These are phyloP conservation scores for Pseudogymnoascus sp. DNA, from an alignment of 2,329 filamentous ascomycete species.

Conservation along the genomic window DNA sequence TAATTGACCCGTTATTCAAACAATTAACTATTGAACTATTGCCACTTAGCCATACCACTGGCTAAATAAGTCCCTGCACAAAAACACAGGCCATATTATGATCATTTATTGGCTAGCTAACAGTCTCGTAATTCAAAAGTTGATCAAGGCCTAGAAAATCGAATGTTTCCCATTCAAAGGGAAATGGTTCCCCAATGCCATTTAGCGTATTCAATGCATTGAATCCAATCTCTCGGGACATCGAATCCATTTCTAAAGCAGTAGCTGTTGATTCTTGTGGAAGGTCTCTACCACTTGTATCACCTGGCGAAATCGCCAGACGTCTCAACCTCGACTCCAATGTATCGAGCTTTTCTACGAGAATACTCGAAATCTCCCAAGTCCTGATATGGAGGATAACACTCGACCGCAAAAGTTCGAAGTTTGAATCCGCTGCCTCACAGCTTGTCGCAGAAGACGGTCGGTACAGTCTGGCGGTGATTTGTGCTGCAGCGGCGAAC, in stretches of 20 bases:
- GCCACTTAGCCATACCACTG: not conserved
- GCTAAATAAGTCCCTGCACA: not conserved
- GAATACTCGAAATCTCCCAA: not conserved
- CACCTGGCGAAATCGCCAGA: not conserved
- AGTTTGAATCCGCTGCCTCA: conserved; percentile 13
- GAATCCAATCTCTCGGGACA: not conserved
- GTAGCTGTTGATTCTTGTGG: not conserved
- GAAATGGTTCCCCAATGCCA: not conserved
- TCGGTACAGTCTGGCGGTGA: conserved; percentile 11
- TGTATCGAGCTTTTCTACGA: conserved; percentile 10
- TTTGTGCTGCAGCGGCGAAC: conserved; percentile 15
- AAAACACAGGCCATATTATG: not conserved
- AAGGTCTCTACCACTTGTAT: not conserved
- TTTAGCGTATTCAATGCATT: not conserved
- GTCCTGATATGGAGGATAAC: not conserved
- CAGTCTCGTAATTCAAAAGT: not conserved
- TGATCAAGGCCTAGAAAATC: not conserved
- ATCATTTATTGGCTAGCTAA: not conserved
- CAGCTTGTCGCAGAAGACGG: not conserved
- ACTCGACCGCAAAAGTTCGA: conserved; percentile 14
- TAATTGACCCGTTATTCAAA: not conserved
- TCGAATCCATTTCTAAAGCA: not conserved
- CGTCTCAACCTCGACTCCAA: conserved; percentile 11
- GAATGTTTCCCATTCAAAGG: not conserved
- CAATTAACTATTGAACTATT: not conserved